phyloP scores from a whole-genome alignment of 2,329 filamentous ascomycete genomes.

The Curvularia eragrostidis region DNA sequence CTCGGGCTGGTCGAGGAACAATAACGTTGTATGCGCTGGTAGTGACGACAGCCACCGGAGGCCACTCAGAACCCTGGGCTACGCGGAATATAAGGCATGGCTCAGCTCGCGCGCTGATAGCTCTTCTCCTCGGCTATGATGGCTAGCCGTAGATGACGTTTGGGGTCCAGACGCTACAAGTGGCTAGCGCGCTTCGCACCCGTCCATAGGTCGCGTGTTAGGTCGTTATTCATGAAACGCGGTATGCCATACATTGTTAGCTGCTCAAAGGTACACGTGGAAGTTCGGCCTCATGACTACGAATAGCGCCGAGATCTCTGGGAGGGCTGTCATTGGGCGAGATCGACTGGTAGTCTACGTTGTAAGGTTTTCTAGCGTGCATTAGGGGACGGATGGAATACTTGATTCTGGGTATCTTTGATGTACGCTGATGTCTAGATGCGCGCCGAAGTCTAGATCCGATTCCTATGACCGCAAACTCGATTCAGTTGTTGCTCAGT shows the following conservation, averaged over 20 bases:
- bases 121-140: slow-evolving; percentile 2
- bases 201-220: slow-evolving; percentile 1
- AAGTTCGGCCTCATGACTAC: not conserved
- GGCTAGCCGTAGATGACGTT: slow-evolving; percentile 15
- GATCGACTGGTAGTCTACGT: slow-evolving; percentile 19
- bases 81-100: slow-evolving; percentile 12
- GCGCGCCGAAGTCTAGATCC: slow-evolving; percentile 22
- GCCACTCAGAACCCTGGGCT: slow-evolving; percentile 6
- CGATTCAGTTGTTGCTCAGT: slow-evolving; percentile 8
- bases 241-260: slow-evolving; percentile 25
- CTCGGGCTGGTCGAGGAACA: slow-evolving; percentile 3
- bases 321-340: not conserved
- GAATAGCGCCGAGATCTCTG: not conserved
- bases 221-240: slow-evolving; percentile 1
- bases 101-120: not conserved
- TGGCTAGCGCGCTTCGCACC: slow-evolving; percentile 2
- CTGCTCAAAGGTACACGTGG: slow-evolving; percentile 17
- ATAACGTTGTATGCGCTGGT: slow-evolving; percentile 4
- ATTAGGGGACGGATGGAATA: slow-evolving; percentile 28
- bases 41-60: slow-evolving; percentile 10
- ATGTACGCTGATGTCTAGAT: slow-evolving; percentile 26
- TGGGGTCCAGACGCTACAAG: slow-evolving; percentile 6
- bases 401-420: slow-evolving; percentile 36
- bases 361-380: slow-evolving; percentile 21
- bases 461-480: slow-evolving; percentile 11